phyloP scores from a whole-genome alignment of 768 basidiomycete genomes.

The Rhizopogon rudus region DNA sequence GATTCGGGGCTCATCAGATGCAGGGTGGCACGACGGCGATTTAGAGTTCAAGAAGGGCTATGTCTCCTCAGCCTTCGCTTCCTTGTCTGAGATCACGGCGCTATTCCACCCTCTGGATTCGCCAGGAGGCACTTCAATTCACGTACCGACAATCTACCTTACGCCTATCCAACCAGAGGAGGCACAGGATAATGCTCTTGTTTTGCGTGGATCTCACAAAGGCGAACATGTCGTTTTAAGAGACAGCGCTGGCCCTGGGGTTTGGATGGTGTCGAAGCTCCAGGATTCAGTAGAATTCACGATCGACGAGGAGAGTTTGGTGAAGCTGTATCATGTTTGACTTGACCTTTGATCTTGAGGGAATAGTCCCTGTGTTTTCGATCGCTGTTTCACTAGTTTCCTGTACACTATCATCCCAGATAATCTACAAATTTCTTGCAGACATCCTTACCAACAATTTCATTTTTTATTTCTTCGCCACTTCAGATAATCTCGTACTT shows the following conservation, averaged over 20 bases:
- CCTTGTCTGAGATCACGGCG: conserved; percentile 21
- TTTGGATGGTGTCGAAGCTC: conserved; percentile 21
- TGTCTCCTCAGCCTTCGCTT: conserved; percentile 20
- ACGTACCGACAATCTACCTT: conserved; percentile 39
- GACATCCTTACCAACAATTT: too few species aligned
- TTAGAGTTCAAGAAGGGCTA: conserved; percentile 23
- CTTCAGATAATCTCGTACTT: too few species aligned
- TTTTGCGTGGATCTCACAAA: conserved; percentile 38
- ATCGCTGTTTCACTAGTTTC: not conserved
- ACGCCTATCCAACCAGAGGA: conserved; percentile 32
- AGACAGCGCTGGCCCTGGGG: conserved; percentile 26
- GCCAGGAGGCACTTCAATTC: conserved; percentile 27
- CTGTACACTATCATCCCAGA: not conserved
- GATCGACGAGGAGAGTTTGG: conserved; percentile 18
- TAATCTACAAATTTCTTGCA: too few species aligned
- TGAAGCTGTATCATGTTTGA: conserved; percentile 16
- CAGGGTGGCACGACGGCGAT: conserved; percentile 24
- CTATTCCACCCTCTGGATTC: conserved; percentile 26
- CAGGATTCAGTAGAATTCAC: conserved; percentile 5
- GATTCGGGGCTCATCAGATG: conserved; percentile 18
- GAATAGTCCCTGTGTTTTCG: not conserved
- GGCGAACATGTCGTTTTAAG: conserved; percentile 43
- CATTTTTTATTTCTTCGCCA: too few species aligned
- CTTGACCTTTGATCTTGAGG: too few species aligned
- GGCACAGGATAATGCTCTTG: conserved; percentile 45